Evolutionary conservation across 345 rosid species (phyloP), one percentile per base, ranked within the genome.

Genomic region (Crucihimalaya himalaica): DNA sequence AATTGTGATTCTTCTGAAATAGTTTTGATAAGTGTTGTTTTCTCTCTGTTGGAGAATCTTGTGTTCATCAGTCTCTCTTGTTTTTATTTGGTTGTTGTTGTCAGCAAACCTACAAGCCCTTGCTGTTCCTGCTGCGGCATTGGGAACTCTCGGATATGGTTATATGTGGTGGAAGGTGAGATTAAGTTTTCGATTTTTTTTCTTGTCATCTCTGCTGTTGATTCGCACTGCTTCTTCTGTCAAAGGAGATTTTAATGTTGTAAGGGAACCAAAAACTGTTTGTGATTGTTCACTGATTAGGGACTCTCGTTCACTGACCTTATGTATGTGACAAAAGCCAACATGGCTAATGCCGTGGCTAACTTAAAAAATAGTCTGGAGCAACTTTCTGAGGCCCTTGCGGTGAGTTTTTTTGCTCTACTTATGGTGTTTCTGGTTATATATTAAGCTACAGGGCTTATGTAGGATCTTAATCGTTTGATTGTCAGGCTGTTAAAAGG

Each of bases 101-200:
- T 46, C 32, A 77, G 80, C 47, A 50, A 77, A 71, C 14, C 27
- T 77, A 42, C 80, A 77, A 64, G 70, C 86, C 42, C 85, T 90
- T 62, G 68, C 86, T 72, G 72, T 86, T 73, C 98, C 99, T 55
- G 94, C 87, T 76, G 98, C 94, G 42, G 76, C 94, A 21, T 6
- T 87, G 71, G 98, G 99, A 70, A 96, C 86, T n/a, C 63, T 96
- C 66, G 97, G 99, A 40, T 96, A 92, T 86, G 93, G 96, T 74
- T 96, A 92, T 80, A 90, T 92, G 98, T 90, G 99, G 99, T 96
- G 97, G 98, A 96, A 96, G 97, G 98, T 95, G 76, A 55, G 46
- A 12, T 71, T 20, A 40, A 12, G 19, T 52, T 35, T 51, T 43
- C 27, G 27, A 3, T 37, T 2, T 37, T n/a, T 51, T 27, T 55